Conservation (phyloP, 352 stramenopile species). For the Pilasporangium apinafurcum region DNA sequence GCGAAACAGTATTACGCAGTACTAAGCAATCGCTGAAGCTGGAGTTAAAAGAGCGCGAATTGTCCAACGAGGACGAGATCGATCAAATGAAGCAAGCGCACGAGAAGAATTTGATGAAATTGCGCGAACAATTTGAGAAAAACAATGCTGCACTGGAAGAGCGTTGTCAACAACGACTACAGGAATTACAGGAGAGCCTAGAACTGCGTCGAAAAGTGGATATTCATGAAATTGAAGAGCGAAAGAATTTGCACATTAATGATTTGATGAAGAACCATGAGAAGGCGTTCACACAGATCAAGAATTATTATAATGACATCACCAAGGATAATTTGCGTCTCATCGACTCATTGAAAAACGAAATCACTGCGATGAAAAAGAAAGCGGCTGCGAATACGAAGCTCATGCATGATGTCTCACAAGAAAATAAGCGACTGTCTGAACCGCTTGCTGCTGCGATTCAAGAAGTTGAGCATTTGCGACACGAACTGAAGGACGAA, state of each 20-base stretch:
- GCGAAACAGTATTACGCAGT: constrained; percentile 55
- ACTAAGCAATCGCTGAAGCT: constrained; percentile 73
- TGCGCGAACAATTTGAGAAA: constrained; percentile 88
- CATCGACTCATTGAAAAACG: constrained; percentile 90
- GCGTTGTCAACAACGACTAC: constrained; percentile 63
- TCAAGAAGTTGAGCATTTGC: constrained; percentile 86
- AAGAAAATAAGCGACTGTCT: constrained; percentile 90
- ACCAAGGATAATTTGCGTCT: constrained; percentile 91
- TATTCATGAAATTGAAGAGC: constrained; percentile 92
- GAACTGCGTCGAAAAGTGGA: constrained; percentile 90
- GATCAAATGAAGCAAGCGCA: constrained; percentile 88
- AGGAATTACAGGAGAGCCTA: constrained; percentile 77
- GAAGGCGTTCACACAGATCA: constrained; percentile 91
- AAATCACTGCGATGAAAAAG: constrained; percentile 92
- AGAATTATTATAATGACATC: constrained; percentile 96
- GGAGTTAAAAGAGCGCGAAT: constrained; percentile 77
- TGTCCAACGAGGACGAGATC: constrained; percentile 87
- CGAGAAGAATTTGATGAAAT: constrained; percentile 90
- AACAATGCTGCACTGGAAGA: constrained; percentile 71
- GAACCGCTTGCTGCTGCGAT: constrained; percentile 83
- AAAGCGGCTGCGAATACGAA: constrained; percentile 88
- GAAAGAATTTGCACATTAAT: constrained; percentile 95
- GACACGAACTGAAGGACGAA: constrained; percentile 86
- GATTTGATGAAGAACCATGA: constrained; percentile 94
- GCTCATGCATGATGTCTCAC: constrained; percentile 89